Base-by-base conservation (phyloP, 176 grass and related monocot genomes). In the Eragrostis curvula region DNA sequence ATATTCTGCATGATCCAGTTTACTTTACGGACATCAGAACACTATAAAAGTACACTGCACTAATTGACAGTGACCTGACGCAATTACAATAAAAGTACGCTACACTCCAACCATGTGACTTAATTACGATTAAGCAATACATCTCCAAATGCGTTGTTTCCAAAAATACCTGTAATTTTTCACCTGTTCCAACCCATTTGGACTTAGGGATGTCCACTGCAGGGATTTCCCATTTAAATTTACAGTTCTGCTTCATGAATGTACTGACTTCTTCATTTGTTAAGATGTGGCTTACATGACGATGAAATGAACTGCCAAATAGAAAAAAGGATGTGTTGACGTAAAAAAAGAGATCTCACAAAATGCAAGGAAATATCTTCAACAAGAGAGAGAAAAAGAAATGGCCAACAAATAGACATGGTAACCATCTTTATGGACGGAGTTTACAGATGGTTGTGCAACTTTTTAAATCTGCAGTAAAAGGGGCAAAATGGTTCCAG, bases 141-240 rank as follows among this genome's bases (percentile, higher is more conserved):
- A n/a, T 71, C 46, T 40, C 7, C n/a, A 78, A 59, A 59, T 16
- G 25, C 48, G 15, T 24, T 48, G 12, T 13, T 70, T 23, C 43
- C 12, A 23, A 27, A 58, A 75, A 73, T 86, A 84, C 83, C 87
- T 89, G 25, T 8, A 85, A 9, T 55, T 81, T 42, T 77, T 79
- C 86, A 74, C 89, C 86, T 59, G 92, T 91, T 84, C 92, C 92
- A 40, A 84, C 66, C 88, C 89, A 94, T 78, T 91, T 89, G 39
- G 83, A 82, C 69, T 68, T 84, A 65, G 71, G 86, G 71, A 85
- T 87, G 40, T 70, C 80, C 57, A 41, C 79, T 40, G 67, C 86
- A 87, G 92, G 83, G 28, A 94, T 81, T 57, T 89, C 89, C 92
- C 92, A 94, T 20, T 81, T 87, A 85, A 79, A 91, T 87, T 88